Percentiles rank a stretch among this genome's conserved stretches.
These are phyloP conservation scores for Alternaria atra DNA, from an alignment of 2,329 filamentous ascomycete genomes.

Conservation along the genomic window DNA sequence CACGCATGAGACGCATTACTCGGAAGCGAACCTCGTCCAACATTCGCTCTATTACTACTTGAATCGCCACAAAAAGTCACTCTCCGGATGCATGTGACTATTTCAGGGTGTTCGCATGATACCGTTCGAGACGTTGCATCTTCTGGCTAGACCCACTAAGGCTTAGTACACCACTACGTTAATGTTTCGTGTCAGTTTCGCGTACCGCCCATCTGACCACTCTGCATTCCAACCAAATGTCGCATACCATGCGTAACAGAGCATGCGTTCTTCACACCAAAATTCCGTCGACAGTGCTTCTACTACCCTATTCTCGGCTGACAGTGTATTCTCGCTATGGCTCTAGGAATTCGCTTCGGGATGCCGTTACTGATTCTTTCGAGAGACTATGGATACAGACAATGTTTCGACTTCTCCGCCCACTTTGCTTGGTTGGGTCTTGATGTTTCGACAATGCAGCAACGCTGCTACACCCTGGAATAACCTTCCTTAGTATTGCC, in stretches of 20 bases:
- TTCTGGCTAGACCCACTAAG: not conserved
- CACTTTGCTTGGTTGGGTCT: slow-evolving; percentile 16
- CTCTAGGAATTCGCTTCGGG: not conserved
- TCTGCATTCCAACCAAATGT: not conserved
- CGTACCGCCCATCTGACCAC: not conserved
- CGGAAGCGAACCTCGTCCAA: not conserved
- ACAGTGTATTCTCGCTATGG: not conserved
- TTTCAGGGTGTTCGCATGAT: slow-evolving; percentile 3
- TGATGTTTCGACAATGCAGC: slow-evolving; percentile 32
- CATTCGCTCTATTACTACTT: not conserved
- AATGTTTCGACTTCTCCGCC: slow-evolving; percentile 25
- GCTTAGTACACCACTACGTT: not conserved
- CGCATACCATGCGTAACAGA: not conserved
- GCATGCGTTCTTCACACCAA: slow-evolving; percentile 4
- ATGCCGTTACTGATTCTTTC: not conserved
- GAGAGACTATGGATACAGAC: not conserved
- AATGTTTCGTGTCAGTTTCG: slow-evolving; percentile 16
- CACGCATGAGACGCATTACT: not conserved
- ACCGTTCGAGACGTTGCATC: slow-evolving; percentile 2
- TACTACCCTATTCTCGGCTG: not conserved
- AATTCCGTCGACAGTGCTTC: slow-evolving; percentile 5
- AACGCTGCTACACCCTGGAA: slow-evolving; percentile 29
- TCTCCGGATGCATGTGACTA: not conserved
- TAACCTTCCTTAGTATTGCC: slow-evolving; percentile 18
- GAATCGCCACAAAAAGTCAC: not conserved